phyloP scores from a whole-genome alignment of 2,329 filamentous ascomycete genomes.

The Laburnicola sp. region DNA sequence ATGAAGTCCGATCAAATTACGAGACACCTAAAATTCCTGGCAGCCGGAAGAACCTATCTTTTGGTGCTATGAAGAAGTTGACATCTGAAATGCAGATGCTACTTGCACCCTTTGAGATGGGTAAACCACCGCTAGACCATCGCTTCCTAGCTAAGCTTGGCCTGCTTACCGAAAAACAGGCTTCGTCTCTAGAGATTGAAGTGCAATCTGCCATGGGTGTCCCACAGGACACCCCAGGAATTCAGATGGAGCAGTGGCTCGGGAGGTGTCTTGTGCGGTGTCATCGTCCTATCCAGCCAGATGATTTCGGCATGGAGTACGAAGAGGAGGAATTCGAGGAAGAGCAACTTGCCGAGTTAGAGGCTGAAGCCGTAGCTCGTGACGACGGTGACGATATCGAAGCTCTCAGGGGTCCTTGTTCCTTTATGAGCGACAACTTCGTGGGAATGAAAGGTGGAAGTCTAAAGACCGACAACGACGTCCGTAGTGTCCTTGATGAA shows the following conservation, averaged over 20 bases:
- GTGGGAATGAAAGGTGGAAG: conserved; percentile 34
- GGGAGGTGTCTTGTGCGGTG: conserved; percentile 55
- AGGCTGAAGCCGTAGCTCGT: conserved; percentile 58
- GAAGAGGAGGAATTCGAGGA: conserved; percentile 66
- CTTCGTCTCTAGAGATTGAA: conserved; percentile 60
- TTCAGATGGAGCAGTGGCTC: conserved; percentile 60
- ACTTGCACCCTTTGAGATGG: conserved; percentile 31
- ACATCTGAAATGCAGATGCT: conserved; percentile 26
- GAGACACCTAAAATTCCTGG: conserved; percentile 36
- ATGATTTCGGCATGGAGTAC: conserved; percentile 58
- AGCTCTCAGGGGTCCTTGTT: conserved; percentile 38
- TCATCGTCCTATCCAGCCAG: conserved; percentile 48
- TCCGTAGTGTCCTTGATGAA: conserved; percentile 44
- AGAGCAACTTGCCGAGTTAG: conserved; percentile 63
- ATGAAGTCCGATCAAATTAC: conserved; percentile 55
- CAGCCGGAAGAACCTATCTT: conserved; percentile 46
- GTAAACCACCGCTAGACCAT: conserved; percentile 26
- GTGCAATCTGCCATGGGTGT: conserved; percentile 50
- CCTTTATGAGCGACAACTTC: conserved; percentile 46
- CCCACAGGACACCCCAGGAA: conserved; percentile 30
- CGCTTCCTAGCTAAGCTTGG: conserved; percentile 56
- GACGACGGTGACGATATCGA: conserved; percentile 59
- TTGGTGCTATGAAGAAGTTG: conserved; percentile 46
- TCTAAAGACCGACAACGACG: conserved; percentile 29
- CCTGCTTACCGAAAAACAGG: conserved; percentile 66